Base-by-base conservation (phyloP, 148 eudicot species). In the Vaccinium vitisidaea region DNA sequence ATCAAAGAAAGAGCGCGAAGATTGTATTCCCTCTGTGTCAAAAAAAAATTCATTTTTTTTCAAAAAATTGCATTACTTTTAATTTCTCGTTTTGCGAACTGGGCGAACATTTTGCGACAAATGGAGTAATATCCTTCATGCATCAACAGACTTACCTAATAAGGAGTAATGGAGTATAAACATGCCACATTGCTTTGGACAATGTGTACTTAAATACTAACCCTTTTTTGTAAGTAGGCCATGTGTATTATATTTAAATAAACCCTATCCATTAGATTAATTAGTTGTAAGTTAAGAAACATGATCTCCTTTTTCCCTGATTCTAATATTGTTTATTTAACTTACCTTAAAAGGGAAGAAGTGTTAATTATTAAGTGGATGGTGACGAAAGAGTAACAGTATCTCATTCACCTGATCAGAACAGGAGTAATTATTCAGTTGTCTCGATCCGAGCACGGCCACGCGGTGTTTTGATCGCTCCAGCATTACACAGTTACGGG, bases 311-410 rank as follows among this genome's bases (percentile, higher is more conserved):
- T 61, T 18, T 46, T 25, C 23, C 2, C 2, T 6, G 8, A 8
- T n/a, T 43, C 25, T 18, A 76, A 49, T 19, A 16, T 74, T 36
- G 2, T 43, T 59, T 18, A 23, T 48, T 49, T 82, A 19, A 67
- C 83, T 48, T 82, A 50, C 83, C 83, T 82, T 82, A 48, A 65
- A 82, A 82, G 83, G 83, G n/a, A 67, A 82, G 83, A 50, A 65
- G 76, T 25, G 23, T 63, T 63, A 5, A 63, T 81, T 43, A 61
- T 16, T 67, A 18, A 81, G 83, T 81, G 75, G 59, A 48, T 15
- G 83, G 21, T 59, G 83, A 63, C 58, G 83, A 49, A 67, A 77
- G 13, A 65, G 14, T 3, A 8, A 30, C 8, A 65, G 32, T 23
- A 23, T 4, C 25, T 5, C 30, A 23, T 65, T 23, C 32, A 3